Evolutionary conservation across 768 basidiomycete species (phyloP), one percentile per base, ranked within the genome.

Genomic region (Amylocystis lapponica): DNA sequence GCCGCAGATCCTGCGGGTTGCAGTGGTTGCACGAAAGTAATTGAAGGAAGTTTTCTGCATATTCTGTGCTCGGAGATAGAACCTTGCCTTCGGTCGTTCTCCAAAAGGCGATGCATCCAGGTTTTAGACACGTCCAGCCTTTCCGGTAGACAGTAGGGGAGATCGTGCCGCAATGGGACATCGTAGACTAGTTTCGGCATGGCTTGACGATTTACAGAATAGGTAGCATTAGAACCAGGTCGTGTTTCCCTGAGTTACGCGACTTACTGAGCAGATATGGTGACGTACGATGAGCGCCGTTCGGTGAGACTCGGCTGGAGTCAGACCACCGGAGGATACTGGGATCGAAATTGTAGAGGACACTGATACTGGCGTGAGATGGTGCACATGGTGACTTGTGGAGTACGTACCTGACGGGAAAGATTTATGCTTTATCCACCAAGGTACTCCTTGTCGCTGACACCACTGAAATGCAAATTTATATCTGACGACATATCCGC

Each of bases 381-480:
- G n/a, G n/a, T n/a, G n/a, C n/a, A n/a, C n/a, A n/a, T n/a, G n/a
- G n/a, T n/a, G n/a, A n/a, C n/a, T n/a, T n/a, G n/a, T n/a, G n/a
- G n/a, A n/a, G n/a, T n/a, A n/a, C n/a, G n/a, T n/a, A n/a, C n/a
- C n/a, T n/a, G n/a, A n/a, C n/a, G n/a, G n/a, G n/a, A n/a, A n/a
- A n/a, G n/a, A n/a, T n/a, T n/a, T n/a, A n/a, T n/a, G n/a, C 21
- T 31, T 5, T 62, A 39, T 35, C 75, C 76, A 78, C 76, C 76
- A 77, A 1, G 75, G 75, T 29, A 60, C 52, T 5, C 63, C 85
- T 66, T 90, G 88, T 32, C 69, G 74, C 47, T 81, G 75, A 49
- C 85, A 86, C 86, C 87, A 91, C 51, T 83, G 82, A 50, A 91
- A 91, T 4, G 82, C 80, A 53, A 91, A 89, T 58, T 90, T 91